phyloP scores from a whole-genome alignment of 345 rosid species.

The Draba incana region DNA sequence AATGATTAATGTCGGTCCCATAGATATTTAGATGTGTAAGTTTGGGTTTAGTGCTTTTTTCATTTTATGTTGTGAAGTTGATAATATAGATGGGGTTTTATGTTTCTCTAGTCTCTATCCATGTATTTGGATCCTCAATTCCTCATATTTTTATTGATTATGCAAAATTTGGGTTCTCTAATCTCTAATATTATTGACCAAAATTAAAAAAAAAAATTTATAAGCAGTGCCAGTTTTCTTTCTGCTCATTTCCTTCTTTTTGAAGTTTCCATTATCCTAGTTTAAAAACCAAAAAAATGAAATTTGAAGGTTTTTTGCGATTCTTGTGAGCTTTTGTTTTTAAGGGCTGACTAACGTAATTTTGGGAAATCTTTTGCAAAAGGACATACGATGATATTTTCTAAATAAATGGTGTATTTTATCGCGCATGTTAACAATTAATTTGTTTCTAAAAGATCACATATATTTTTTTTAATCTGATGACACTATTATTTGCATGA shows the following conservation, averaged over 20 bases:
- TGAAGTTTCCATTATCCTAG: neutral
- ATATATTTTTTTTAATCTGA: too few species aligned
- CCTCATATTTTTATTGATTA: neutral
- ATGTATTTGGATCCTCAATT: neutral
- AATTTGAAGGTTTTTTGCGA: too few species aligned
- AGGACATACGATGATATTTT: too few species aligned
- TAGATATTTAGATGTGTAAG: constrained; percentile 25
- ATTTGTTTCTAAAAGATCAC: too few species aligned
- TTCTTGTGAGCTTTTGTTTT: too few species aligned
- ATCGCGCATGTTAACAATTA: too few species aligned
- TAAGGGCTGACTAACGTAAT: too few species aligned
- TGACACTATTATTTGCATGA: too few species aligned
- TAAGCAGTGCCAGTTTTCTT: neutral
- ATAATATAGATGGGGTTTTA: neutral
- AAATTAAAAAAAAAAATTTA: neutral
- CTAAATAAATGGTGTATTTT: too few species aligned
- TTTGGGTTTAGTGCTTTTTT: constrained; percentile 18
- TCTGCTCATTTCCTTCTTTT: neutral
- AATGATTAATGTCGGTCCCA: constrained; percentile 36
- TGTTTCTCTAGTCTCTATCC: neutral
- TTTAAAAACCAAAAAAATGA: too few species aligned
- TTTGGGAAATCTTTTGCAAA: too few species aligned
- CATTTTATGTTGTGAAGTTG: neutral
- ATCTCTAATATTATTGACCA: neutral
- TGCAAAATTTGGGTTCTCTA: neutral